Conservation (phyloP, 495 filamentous ascomycete genomes). For the Aspergillus wentii region DNA sequence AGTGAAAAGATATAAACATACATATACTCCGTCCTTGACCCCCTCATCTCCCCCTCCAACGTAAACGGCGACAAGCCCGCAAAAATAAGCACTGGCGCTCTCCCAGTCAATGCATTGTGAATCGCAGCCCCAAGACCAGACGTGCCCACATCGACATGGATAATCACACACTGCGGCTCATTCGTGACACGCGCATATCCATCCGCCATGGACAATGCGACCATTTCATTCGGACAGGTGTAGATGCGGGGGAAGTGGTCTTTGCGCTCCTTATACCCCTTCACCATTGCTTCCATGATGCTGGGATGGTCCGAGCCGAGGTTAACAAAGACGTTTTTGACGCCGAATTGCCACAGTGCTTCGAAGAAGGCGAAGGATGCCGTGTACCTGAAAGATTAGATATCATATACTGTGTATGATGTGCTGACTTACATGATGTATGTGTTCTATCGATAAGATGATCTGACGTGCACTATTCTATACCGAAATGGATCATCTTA, state of each 20-base stretch:
- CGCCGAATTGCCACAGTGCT: slow-evolving; percentile 73
- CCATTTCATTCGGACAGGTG: slow-evolving; percentile 92
- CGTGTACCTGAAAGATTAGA: slow-evolving; percentile 47
- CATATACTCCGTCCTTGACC: slow-evolving; percentile 84
- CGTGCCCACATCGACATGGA: slow-evolving; percentile 91
- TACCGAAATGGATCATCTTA: too few species aligned
- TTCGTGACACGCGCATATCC: slow-evolving; percentile 80
- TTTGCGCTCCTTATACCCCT: slow-evolving; percentile 55
- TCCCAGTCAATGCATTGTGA: slow-evolving; percentile 76
- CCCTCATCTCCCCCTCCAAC: slow-evolving; percentile 77
- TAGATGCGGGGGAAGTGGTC: slow-evolving; percentile 73
- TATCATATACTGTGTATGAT: too few species aligned
- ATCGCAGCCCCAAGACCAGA: slow-evolving; percentile 84
- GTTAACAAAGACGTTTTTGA: slow-evolving; percentile 80
- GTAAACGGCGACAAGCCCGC: slow-evolving; percentile 83
- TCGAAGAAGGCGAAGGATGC: slow-evolving; percentile 79
- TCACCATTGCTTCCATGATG: slow-evolving; percentile 88
- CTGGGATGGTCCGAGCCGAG: slow-evolving; percentile 82
- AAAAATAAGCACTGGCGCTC: slow-evolving; percentile 81
- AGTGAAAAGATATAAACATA: too few species aligned
- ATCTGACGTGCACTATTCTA: too few species aligned
- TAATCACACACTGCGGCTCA: slow-evolving; percentile 79
- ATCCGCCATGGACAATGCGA: slow-evolving; percentile 89
- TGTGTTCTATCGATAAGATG: too few species aligned
- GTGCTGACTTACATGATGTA: too few species aligned